These are phyloP conservation scores for Pichia terricola DNA, from an alignment of 1,139 yeast species.

Conservation along the genomic window DNA sequence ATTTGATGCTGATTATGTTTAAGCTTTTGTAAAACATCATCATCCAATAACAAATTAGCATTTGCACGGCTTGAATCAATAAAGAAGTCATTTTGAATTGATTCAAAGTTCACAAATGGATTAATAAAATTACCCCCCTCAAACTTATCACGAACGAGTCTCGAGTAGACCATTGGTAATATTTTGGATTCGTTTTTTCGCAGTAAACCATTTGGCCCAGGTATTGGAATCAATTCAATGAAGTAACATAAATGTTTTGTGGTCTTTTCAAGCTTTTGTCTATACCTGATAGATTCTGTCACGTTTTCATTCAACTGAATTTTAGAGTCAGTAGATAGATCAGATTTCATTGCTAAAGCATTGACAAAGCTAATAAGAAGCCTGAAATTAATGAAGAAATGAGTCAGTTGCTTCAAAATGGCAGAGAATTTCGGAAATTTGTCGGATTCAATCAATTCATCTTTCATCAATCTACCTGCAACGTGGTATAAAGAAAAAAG, in stretches of 20 bases:
- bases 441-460: constrained; percentile 37
- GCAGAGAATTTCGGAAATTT: constrained; percentile 38
- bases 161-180: constrained; percentile 59
- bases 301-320: constrained; percentile 21
- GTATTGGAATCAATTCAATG: constrained; percentile 24
- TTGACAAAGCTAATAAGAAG: constrained; percentile 6
- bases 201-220: constrained; percentile 12
- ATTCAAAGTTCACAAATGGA: constrained; percentile 37
- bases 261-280: constrained; percentile 28
- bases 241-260: constrained; percentile 26
- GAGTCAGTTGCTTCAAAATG: constrained; percentile 40
- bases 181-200: constrained; percentile 19
- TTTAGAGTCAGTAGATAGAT: background rate
- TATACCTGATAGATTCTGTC: constrained; percentile 32
- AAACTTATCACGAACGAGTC: constrained; percentile 53
- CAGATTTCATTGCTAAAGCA: background rate
- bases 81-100: constrained; percentile 9
- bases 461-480: constrained; percentile 43
- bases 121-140: constrained; percentile 72
- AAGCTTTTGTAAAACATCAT: constrained; percentile 35
- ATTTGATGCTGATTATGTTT: constrained; percentile 32
- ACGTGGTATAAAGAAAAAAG: constrained; percentile 39
- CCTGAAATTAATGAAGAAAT: constrained; percentile 49
- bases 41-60: constrained; percentile 42
- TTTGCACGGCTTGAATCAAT: constrained; percentile 22